These are phyloP conservation scores for Mycena latifolia DNA, from an alignment of 768 basidiomycete genomes.

Conservation along the genomic window DNA sequence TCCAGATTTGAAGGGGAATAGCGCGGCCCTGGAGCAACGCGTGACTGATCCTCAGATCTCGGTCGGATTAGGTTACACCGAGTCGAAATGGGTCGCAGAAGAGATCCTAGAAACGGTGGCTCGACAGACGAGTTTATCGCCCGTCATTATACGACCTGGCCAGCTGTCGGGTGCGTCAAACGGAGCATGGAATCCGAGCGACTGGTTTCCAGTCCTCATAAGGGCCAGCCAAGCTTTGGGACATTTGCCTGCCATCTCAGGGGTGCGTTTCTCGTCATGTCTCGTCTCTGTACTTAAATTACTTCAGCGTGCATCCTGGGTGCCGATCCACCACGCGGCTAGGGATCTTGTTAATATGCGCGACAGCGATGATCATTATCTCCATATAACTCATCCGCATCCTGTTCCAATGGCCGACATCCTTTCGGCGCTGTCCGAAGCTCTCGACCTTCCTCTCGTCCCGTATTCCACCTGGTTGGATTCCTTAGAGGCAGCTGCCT, in stretches of 20 bases:
- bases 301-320: constrained; percentile 42
- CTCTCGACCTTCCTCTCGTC: constrained; percentile 45
- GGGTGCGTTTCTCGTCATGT: constrained; percentile 41
- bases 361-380: background rate
- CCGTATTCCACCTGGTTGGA: constrained; percentile 47
- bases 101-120: constrained; percentile 46
- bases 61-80: constrained; percentile 50
- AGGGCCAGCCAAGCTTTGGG: constrained; percentile 43
- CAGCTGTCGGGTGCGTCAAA: constrained; percentile 54
- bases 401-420: constrained; percentile 41
- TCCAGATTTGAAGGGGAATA: constrained; percentile 20
- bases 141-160: constrained; percentile 55
- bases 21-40: constrained; percentile 41
- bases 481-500: constrained; percentile 37
- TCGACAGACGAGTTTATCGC: constrained; percentile 41
- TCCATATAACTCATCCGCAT: constrained; percentile 45
- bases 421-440: constrained; percentile 35
- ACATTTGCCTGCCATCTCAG: constrained; percentile 47
- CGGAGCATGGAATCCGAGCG: constrained; percentile 56
- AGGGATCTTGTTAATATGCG: constrained; percentile 39
- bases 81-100: constrained; percentile 58
- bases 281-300: background rate
- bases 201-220: constrained; percentile 59
- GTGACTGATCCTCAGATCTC: constrained; percentile 43
- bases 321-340: constrained; percentile 48